phyloP scores from a whole-genome alignment of 2,329 filamentous ascomycete genomes.

The Dactylonectria estremocensis region DNA sequence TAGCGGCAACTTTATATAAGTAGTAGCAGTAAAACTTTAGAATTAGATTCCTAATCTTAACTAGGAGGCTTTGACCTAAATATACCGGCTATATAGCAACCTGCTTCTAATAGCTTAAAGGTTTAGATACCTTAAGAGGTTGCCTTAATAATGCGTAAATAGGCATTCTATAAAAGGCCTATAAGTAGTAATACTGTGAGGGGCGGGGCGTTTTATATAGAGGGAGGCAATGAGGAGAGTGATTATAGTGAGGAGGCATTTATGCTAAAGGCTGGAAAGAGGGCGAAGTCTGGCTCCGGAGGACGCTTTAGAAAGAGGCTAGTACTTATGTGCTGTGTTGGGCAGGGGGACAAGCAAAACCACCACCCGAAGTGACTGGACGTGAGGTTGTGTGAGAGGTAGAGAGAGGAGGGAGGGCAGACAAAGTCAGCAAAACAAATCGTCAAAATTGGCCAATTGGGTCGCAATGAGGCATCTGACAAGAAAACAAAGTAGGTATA shows the following conservation, averaged over 20 bases:
- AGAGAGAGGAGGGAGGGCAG: no score
- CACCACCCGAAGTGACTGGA: no score
- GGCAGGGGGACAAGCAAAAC: no score
- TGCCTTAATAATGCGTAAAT: not conserved
- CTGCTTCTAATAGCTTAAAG: not conserved
- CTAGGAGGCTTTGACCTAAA: not conserved
- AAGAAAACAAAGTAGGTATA: no score
- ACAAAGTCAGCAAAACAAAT: no score
- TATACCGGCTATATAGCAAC: not conserved
- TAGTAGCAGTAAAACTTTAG: not conserved
- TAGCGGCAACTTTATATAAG: not conserved
- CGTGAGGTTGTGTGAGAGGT: no score
- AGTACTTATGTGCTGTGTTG: not conserved
- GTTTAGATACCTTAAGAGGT: not conserved
- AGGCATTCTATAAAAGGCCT: not conserved
- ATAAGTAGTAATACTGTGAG: not conserved
- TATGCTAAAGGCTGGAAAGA: not conserved
- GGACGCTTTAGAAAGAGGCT: not conserved
- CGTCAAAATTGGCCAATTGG: no score
- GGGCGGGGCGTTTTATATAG: not conserved
- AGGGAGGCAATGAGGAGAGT: not conserved
- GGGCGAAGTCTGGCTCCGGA: not conserved
- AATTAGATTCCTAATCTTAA: not conserved
- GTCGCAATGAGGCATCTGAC: no score
- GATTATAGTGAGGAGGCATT: not conserved